Evolutionary conservation across 305 asterid species (phyloP).

Genomic region (Solanum aculeatissimum): DNA sequence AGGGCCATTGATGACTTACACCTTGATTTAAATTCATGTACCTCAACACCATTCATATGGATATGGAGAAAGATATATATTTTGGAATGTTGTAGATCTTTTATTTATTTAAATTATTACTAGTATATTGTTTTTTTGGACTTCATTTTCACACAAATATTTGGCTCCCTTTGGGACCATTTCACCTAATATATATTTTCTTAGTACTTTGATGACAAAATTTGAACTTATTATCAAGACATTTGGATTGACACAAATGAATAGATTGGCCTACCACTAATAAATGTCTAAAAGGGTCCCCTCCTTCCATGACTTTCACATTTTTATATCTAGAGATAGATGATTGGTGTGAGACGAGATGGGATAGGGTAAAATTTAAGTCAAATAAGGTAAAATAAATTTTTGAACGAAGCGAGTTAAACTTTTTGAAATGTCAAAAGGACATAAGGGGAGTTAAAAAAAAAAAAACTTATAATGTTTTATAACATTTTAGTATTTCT

Average conservation of each 20-base stretch:
- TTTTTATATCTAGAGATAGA: background rate
- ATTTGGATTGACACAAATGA: background rate
- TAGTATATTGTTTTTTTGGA: background rate
- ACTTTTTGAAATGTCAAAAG: background rate
- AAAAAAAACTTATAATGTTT: background rate
- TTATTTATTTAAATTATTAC: background rate
- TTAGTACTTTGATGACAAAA: background rate
- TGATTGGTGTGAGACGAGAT: background rate
- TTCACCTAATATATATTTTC: background rate
- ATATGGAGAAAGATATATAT: background rate
- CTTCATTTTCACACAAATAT: background rate
- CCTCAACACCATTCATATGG: background rate
- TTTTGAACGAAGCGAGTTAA: background rate
- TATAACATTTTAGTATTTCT: too few relatives aligned
- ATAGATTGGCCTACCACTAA: background rate
- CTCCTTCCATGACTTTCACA: background rate
- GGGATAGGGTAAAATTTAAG: background rate
- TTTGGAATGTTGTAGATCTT: background rate
- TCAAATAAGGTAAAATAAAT: too few relatives aligned
- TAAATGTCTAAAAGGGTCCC: background rate
- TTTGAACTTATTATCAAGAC: background rate
- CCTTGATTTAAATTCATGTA: too few relatives aligned
- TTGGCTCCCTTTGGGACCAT: background rate
- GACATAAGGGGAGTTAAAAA: background rate
- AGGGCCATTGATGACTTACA: too few relatives aligned